A percentile compares a stretch with the other conserved stretches of the same genome.
These are phyloP conservation scores for Leishmania tropica DNA, from an alignment of 208 protist genomes.

Conservation along the genomic window DNA sequence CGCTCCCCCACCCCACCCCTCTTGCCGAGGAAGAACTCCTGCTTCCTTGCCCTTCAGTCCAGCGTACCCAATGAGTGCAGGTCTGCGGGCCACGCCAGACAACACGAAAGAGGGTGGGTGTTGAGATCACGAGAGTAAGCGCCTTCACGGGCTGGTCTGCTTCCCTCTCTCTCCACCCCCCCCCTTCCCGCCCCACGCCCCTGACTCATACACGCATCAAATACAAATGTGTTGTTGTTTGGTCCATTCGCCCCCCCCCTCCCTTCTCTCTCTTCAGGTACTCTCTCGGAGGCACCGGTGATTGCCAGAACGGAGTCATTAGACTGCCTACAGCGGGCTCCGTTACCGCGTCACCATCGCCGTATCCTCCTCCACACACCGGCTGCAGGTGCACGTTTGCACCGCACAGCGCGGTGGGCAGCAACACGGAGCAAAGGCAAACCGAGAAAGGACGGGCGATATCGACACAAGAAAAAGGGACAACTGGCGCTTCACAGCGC, in stretches of 20 bases:
- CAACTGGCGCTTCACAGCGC: too few relatives aligned
- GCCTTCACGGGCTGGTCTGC: background rate
- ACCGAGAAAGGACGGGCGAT: background rate
- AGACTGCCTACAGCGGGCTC: background rate
- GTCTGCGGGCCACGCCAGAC: background rate
- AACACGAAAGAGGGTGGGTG: background rate
- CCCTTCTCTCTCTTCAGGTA: background rate
- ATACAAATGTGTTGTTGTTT: background rate
- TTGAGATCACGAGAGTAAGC: background rate
- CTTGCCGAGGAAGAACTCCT: background rate
- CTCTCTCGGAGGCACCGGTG: background rate
- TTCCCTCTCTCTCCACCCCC: background rate
- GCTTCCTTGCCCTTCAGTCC: background rate
- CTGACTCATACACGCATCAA: background rate
- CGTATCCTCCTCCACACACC: background rate
- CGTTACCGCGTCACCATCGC: background rate
- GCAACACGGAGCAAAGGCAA: background rate
- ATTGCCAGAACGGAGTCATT: background rate
- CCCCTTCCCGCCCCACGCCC: background rate
- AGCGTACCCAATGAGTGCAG: background rate
- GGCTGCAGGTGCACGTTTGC: background rate
- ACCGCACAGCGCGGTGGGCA: background rate
- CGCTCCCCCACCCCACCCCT: too few relatives aligned
- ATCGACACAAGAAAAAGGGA: background rate
- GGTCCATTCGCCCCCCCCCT: background rate